phyloP scores from a whole-genome alignment of 2,329 filamentous ascomycete genomes.

The Stagonosporopsis rhizophila region DNA sequence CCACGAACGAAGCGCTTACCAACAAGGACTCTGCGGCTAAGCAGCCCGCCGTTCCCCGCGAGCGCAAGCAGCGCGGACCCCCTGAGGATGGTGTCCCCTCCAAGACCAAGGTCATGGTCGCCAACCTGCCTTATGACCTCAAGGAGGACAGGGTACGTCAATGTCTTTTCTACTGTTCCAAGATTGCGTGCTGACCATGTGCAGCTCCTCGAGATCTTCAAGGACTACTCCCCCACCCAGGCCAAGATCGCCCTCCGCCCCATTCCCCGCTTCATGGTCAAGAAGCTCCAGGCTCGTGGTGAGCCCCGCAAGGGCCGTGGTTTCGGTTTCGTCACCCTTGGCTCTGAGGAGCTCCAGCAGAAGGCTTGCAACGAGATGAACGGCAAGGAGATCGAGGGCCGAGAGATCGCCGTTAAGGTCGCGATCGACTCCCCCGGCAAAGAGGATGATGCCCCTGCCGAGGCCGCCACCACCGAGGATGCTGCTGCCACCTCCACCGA shows the following conservation, averaged over 20 bases:
- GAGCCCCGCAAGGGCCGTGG: constrained; percentile 99
- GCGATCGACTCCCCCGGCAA: constrained; percentile 99
- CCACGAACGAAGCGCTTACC: constrained; percentile 63
- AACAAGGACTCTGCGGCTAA: constrained; percentile 57
- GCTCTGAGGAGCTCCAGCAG: constrained; percentile 93
- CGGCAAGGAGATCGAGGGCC: constrained; percentile 97
- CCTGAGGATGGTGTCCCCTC: constrained; percentile 97
- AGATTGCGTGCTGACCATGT: constrained; percentile 19
- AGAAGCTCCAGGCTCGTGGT: constrained; percentile 98
- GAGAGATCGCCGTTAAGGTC: constrained; percentile 99
- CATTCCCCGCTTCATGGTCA: constrained; percentile 99
- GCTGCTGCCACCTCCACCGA: constrained; percentile 41
- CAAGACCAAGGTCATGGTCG: constrained; percentile 99
- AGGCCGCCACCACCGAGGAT: constrained; percentile 54
- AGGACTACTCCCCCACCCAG: constrained; percentile 86
- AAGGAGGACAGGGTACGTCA: constrained; percentile 88
- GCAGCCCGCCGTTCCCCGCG: constrained; percentile 56
- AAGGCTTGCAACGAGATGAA: constrained; percentile 99
- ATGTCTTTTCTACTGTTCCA: not conserved
- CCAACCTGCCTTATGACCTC: constrained; percentile 97
- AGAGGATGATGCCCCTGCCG: constrained; percentile 78
- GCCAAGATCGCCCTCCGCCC: constrained; percentile 99
- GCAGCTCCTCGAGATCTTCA: constrained; percentile 97
- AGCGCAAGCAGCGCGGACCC: constrained; percentile 84
- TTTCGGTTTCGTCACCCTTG: constrained; percentile 96